Evolutionary conservation across 2,329 filamentous ascomycete species (phyloP), one percentile per base, ranked within the genome.

Genomic region (Neospermospora avenae): DNA sequence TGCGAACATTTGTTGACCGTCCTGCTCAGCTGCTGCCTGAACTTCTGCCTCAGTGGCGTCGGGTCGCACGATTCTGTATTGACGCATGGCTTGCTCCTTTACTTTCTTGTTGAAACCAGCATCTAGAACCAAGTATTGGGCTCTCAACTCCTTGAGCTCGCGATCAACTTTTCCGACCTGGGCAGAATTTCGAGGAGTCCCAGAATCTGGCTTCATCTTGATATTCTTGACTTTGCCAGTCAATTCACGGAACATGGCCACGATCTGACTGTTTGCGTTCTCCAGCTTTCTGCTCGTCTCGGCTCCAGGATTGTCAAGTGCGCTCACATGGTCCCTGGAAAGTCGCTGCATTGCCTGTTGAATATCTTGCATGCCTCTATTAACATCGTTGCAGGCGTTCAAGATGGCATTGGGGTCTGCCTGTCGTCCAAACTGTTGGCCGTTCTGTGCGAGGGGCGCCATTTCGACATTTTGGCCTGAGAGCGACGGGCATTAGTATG

Each of bases 41-140:
- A 97, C 85, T 74, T 98, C 92, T 45, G 82, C 79, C 57, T 95
- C 90, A 28, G 84, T 83, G 3, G 91, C 91, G 60, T 96, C 87
- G 22, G 92, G 90, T 65, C 86, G 84, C 58, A 95, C 93, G 72
- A 98, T 97, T 61, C 89, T 84, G 77, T 96, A 96, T 74, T 97
- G 92, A 58, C 95, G 85, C 66, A 87, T 89, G 77, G 96, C 90
- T 75, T 96, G 91, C 53, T 91, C 89, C 73, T 90, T 84, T 34
- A 91, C 85, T 67, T 88, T 87, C 75, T 89, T 89, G 72, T 89
- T 85, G 81, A 93, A 96, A 22, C 87, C 82, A 1, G 84, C 84
- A 75, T 98, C 93, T 58, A 91, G 81, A 66, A 85, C 82, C 76
- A 95, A 91, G 79, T 93, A 97, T 63, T 85, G 79, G 68, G 90